These are phyloP conservation scores for Grosmannia huntii DNA, from an alignment of 2,329 filamentous ascomycete genomes.

Conservation along the genomic window DNA sequence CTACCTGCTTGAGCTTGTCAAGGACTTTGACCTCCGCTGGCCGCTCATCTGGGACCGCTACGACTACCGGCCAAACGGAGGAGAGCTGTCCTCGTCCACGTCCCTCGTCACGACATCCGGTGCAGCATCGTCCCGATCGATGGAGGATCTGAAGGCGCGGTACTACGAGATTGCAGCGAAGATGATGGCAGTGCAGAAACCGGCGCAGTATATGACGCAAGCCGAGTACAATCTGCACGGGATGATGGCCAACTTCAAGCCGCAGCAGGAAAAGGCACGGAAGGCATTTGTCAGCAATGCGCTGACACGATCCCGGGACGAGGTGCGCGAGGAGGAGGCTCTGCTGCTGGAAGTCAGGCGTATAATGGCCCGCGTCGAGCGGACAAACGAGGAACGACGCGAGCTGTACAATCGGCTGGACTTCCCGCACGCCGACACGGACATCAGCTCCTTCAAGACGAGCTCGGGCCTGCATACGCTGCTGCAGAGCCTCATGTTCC, in stretches of 20 bases:
- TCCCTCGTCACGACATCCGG: slow-evolving; percentile 39
- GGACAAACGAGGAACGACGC: slow-evolving; percentile 74
- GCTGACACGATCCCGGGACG: slow-evolving; percentile 68
- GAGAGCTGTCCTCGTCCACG: slow-evolving; percentile 18
- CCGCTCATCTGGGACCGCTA: slow-evolving; percentile 87
- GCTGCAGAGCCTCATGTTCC: slow-evolving; percentile 62
- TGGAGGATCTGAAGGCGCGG: slow-evolving; percentile 84
- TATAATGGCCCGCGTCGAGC: slow-evolving; percentile 75
- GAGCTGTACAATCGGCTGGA: slow-evolving; percentile 82
- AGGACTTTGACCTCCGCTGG: slow-evolving; percentile 81
- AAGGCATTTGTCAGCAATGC: slow-evolving; percentile 77
- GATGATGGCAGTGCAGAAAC: slow-evolving; percentile 69
- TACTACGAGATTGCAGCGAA: slow-evolving; percentile 81
- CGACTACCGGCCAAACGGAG: slow-evolving; percentile 47
- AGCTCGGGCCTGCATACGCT: slow-evolving; percentile 69
- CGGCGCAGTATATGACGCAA: slow-evolving; percentile 75
- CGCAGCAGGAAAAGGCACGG: slow-evolving; percentile 61
- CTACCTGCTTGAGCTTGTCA: slow-evolving; percentile 65
- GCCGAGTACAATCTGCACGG: slow-evolving; percentile 75
- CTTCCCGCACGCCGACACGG: slow-evolving; percentile 57
- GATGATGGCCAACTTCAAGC: slow-evolving; percentile 76
- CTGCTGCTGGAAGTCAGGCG: slow-evolving; percentile 82
- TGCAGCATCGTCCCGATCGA: slow-evolving; percentile 38
- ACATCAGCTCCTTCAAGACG: slow-evolving; percentile 66
- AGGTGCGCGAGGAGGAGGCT: slow-evolving; percentile 84